Evolutionary conservation across 768 basidiomycete species (phyloP).

Genomic region (Mycena chlorophos): DNA sequence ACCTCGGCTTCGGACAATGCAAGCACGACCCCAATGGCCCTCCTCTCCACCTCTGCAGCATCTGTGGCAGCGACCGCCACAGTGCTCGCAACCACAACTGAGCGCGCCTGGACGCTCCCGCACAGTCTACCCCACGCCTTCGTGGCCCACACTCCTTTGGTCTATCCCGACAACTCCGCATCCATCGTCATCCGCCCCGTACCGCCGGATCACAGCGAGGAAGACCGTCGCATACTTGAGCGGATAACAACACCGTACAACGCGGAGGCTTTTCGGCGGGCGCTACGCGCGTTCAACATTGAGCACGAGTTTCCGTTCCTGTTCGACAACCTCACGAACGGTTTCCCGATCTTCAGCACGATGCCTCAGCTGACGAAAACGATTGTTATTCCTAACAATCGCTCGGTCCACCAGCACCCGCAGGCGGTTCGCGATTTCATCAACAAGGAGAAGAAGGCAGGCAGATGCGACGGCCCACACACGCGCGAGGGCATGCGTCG

Average conservation of each 20-base stretch:
- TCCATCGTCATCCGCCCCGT: neutral
- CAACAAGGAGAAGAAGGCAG: neutral
- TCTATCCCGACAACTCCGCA: neutral
- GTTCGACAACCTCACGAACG: conserved; percentile 1
- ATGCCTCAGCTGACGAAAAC: neutral
- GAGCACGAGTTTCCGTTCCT: conserved; percentile 4
- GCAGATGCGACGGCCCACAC: neutral
- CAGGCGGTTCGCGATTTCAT: neutral
- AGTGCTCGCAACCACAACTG: neutral
- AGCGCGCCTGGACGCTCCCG: neutral
- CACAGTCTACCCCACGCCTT: neutral
- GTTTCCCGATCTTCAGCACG: conserved; percentile 11
- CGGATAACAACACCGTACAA: conserved; percentile 1
- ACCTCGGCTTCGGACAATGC: neutral
- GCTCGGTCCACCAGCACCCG: neutral
- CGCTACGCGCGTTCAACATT: neutral
- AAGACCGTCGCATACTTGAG: neutral
- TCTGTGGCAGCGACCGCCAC: neutral
- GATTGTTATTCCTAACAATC: conserved; percentile 2
- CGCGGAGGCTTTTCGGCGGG: conserved; percentile 1
- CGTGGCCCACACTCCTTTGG: neutral
- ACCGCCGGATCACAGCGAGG: neutral
- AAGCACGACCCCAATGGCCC: neutral
- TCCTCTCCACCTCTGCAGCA: neutral
- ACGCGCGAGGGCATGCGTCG: neutral